phyloP scores from a whole-genome alignment of 2,329 filamentous ascomycete genomes.

The Zasmidium cellare region DNA sequence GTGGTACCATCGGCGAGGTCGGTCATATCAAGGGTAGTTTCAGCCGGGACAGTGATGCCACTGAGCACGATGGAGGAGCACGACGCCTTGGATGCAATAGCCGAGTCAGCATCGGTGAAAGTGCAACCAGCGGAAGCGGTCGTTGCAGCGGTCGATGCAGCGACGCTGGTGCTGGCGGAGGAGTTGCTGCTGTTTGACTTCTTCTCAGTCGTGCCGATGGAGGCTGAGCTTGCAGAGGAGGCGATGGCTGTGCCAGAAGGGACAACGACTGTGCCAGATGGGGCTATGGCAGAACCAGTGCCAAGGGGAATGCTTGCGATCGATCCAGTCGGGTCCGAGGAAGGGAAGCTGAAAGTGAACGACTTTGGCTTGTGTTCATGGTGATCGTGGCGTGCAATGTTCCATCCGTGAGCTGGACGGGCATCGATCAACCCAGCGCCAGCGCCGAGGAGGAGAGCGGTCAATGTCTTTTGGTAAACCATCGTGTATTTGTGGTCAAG shows the following conservation, averaged over 20 bases:
- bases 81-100: slow-evolving; percentile 37
- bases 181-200: slow-evolving; percentile 2
- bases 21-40: slow-evolving; percentile 42
- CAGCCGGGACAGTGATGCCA: slow-evolving; percentile 41
- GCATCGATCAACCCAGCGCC: slow-evolving; percentile 19
- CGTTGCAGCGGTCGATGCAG: slow-evolving; percentile 1
- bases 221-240: not conserved
- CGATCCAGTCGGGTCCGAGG: not conserved
- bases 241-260: slow-evolving; percentile 5
- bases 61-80: slow-evolving; percentile 46
- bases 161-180: not conserved
- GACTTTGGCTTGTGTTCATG: slow-evolving; percentile 3
- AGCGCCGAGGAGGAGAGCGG: slow-evolving; percentile 19
- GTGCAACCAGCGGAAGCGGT: slow-evolving; percentile 18
- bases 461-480: slow-evolving; percentile 19
- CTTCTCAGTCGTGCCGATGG: not conserved
- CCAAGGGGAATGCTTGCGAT: slow-evolving; percentile 3
- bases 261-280: slow-evolving; percentile 7
- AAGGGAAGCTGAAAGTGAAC: slow-evolving; percentile 4
- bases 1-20: slow-evolving; percentile 42
- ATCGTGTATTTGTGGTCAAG: slow-evolving; percentile 8
- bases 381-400: not conserved
- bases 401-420: slow-evolving; percentile 9
- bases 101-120: slow-evolving; percentile 20
- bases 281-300: slow-evolving; percentile 7